phyloP scores from a whole-genome alignment of 768 basidiomycete genomes.

The Amanita muscaria region DNA sequence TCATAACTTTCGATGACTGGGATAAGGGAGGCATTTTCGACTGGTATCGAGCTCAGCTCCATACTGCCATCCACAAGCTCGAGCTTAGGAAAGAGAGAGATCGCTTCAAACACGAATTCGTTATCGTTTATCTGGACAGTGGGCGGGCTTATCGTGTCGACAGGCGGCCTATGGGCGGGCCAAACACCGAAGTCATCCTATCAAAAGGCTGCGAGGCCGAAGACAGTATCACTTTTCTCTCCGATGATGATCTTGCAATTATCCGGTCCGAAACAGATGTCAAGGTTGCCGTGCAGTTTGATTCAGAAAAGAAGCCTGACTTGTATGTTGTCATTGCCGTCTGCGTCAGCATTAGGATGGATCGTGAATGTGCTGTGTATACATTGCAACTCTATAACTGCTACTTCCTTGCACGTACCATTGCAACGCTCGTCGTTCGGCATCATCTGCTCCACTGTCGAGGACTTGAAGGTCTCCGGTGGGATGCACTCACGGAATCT shows the following conservation, averaged over 20 bases:
- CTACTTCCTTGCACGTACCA: slow-evolving; percentile 2
- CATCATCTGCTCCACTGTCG: not conserved
- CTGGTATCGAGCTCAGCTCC: not conserved
- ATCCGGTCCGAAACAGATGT: not conserved
- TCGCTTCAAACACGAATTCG: slow-evolving; percentile 4
- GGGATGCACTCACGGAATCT: not conserved
- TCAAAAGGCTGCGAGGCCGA: slow-evolving; percentile 2
- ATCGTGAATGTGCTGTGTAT: not conserved
- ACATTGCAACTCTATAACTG: slow-evolving; percentile 4
- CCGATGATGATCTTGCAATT: not conserved
- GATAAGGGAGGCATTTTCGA: slow-evolving; percentile 5
- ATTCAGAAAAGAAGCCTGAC: not conserved
- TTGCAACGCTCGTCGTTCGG: not conserved
- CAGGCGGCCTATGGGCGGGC: not conserved
- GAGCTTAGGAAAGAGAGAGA: slow-evolving; percentile 5
- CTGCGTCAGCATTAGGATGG: not conserved
- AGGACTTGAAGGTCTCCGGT: not conserved
- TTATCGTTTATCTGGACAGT: not conserved
- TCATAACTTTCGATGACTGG: slow-evolving; percentile 2
- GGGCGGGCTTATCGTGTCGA: not conserved
- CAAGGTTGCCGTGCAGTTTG: not conserved
- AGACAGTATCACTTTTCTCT: not conserved
- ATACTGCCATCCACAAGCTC: not conserved
- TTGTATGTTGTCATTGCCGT: slow-evolving; percentile 2
- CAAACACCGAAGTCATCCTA: not conserved